Evolutionary conservation across 768 basidiomycete species (phyloP), one percentile per base, ranked within the genome.

Genomic region (Amylocystis lapponica): DNA sequence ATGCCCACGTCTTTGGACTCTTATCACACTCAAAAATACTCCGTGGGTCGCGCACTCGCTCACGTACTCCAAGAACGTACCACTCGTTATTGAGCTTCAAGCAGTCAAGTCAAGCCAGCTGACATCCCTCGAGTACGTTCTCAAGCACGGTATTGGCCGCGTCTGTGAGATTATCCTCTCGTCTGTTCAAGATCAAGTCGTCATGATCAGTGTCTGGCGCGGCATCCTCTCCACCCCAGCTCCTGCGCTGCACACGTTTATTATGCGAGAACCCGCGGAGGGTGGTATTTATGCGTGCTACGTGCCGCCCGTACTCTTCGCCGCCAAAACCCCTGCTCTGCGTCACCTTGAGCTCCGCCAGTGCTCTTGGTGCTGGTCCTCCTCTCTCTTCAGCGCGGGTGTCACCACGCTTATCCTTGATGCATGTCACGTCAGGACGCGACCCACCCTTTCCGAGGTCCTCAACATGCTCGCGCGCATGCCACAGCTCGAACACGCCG

Each of bases 401-500:
- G 33, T 47, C 25, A 47, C 46, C 5, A 41, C 36, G 21, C 41
- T 47, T 9, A 32, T 33, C 9, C 33, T 47, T 27, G 33, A 47
- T 20, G 31, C 21, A 7, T 20, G 30, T 8, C 4, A 19, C 27
- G 29, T 29, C 12, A 22, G 19, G 10, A 10, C 17, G 16, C 27
- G 21, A 16, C 10, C 45, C 5, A 22, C 45, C 12, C 21, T 30
- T 4, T 13, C 16, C 12, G 29, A 41, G 21, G 30, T 47, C 17
- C 19, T 43, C 16, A 27, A 27, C 46, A 41, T 36, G 4, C 31
- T 47, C 11, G 36, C 31, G 35, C 39, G 34, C 23, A 47, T 47
- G 46, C 46, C 46, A 4, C 20, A 29, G 21, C 41, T 47, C 17
- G 41, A 47, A 17, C 11, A 14, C 6, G 13, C 43, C 34, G 34